Evolutionary conservation across 352 stramenopile genomes (phyloP).

Genomic region (Phytophthora sp.): DNA sequence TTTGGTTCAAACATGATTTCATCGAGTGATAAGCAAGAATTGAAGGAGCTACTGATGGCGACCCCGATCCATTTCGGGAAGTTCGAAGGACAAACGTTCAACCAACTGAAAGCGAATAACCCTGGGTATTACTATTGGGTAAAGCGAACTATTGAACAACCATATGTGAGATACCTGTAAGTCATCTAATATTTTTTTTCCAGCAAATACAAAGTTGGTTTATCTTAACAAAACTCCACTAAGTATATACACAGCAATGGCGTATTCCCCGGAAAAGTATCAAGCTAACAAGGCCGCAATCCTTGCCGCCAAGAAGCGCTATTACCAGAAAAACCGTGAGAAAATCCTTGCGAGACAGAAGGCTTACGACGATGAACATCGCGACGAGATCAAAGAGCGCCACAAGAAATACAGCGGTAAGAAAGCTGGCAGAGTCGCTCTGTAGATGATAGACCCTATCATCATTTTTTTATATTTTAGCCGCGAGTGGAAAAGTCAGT

Average conservation of each 20-base stretch:
- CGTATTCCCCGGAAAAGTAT: constrained; percentile 12
- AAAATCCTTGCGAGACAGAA: constrained; percentile 5
- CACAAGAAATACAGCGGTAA: neutral
- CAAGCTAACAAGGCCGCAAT: constrained; percentile 1
- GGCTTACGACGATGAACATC: constrained; percentile 7
- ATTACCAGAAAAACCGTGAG: constrained; percentile 15
- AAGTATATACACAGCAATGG: constrained; percentile 9
- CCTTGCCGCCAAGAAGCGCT: constrained; percentile 6
- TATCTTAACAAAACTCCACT: neutral
- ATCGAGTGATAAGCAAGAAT: no score
- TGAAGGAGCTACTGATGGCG: no score
- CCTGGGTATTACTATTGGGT: no score
- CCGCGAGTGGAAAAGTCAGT: neutral
- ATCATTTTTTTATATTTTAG: constrained; percentile 1
- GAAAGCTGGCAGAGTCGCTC: neutral
- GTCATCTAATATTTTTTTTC: neutral
- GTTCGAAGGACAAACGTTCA: no score
- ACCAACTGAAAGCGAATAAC: no score
- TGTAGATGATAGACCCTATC: neutral
- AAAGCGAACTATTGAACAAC: no score
- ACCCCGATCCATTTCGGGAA: no score
- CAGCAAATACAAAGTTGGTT: no score
- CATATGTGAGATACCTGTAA: no score
- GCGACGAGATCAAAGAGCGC: neutral
- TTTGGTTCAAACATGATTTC: no score